Conservation (phyloP, 2,329 filamentous ascomycete species). For the Harringtonia lauricola region DNA sequence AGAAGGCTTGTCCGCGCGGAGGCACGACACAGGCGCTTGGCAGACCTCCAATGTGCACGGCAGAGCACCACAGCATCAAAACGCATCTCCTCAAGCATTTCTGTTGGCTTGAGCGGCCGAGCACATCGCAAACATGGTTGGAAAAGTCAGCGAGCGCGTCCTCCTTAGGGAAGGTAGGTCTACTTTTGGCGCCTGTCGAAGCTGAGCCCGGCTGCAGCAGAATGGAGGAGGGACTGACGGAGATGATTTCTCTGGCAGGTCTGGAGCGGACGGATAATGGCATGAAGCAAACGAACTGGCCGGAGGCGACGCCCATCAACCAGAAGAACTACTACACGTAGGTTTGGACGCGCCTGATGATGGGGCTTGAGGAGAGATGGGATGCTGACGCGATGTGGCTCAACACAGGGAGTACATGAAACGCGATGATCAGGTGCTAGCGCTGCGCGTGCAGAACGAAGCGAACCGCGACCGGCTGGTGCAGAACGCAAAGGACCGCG, state of each 20-base stretch:
- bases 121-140: conserved; percentile 36
- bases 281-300: conserved; percentile 92
- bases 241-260: conserved; percentile 38
- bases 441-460: conserved; percentile 78
- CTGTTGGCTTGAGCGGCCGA: not conserved
- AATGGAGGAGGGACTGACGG: not conserved
- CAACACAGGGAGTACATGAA: conserved; percentile 72
- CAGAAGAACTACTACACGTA: conserved; percentile 99
- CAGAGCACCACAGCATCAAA: not conserved
- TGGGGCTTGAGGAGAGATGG: not conserved
- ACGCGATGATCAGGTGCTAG: conserved; percentile 90
- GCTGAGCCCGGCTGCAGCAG: not conserved
- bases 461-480: conserved; percentile 75
- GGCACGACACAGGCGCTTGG: not conserved
- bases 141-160: conserved; percentile 54
- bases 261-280: conserved; percentile 96
- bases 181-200: not conserved
- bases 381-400: too few relatives aligned
- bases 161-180: conserved; percentile 48
- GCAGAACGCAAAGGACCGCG: conserved; percentile 76
- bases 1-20: not conserved
- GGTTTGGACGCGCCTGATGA: conserved; percentile 19
- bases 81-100: not conserved
- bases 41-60: not conserved
- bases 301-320: conserved; percentile 85